phyloP scores from a whole-genome alignment of 2,329 filamentous ascomycete genomes.

The Pezicula rhizophila region DNA sequence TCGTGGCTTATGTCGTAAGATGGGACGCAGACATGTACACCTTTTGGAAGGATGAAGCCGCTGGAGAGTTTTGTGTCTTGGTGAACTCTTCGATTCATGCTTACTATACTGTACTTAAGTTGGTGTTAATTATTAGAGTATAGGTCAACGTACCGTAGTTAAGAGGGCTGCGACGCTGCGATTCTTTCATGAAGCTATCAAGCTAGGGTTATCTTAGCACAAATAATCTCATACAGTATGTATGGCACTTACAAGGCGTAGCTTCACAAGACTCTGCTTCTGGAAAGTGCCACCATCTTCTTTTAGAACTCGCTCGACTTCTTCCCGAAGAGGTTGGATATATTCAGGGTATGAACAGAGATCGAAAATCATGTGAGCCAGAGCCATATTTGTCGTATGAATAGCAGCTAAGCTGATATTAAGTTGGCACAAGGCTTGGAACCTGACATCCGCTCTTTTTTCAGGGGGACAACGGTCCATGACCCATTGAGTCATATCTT shows the following conservation, averaged over 20 bases:
- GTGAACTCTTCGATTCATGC: slow-evolving; percentile 16
- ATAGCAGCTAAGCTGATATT: slow-evolving; percentile 41
- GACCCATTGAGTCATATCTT: no score
- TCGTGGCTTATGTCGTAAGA: slow-evolving; percentile 21
- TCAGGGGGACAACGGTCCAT: no score
- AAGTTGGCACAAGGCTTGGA: background rate
- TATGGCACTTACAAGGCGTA: slow-evolving; percentile 4
- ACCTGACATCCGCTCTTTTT: no score
- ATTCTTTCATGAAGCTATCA: slow-evolving; percentile 34
- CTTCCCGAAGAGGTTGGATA: slow-evolving; percentile 6
- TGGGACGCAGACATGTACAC: slow-evolving; percentile 3
- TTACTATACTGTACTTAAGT: no score
- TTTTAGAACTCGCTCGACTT: slow-evolving; percentile 7
- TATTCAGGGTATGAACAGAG: slow-evolving; percentile 43
- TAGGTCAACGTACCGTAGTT: slow-evolving; percentile 19
- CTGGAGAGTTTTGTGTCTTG: slow-evolving; percentile 25
- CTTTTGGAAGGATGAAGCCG: no score
- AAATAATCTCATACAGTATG: no score
- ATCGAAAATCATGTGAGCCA: slow-evolving; percentile 45
- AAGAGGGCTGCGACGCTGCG: slow-evolving; percentile 28
- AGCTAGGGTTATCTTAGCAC: slow-evolving; percentile 16
- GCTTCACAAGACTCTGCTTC: slow-evolving; percentile 2
- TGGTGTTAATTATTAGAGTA: no score
- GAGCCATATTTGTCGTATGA: slow-evolving; percentile 40
- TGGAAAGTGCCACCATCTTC: slow-evolving; percentile 31